Evolutionary conservation across 2,329 filamentous ascomycete genomes (phyloP), one percentile per base, ranked within the genome.

Genomic region (Xylariaceae sp.): DNA sequence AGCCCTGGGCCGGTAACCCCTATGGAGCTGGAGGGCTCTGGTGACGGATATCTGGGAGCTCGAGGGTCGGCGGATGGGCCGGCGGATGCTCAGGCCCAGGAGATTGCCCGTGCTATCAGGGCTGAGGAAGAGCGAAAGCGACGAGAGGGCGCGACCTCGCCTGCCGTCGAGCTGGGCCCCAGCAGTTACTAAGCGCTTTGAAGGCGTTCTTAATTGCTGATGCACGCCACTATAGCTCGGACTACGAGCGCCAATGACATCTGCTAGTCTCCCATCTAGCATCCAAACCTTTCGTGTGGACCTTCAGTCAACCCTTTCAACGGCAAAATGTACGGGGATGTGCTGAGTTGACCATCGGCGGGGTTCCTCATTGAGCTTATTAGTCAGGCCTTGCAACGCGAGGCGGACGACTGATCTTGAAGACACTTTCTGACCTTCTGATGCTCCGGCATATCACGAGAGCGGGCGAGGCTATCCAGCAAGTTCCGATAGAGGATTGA

Each of bases 1-100:
- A 85, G 83, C 55, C 83, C 83, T 0, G 83, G 83, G 0, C 83
- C 83, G 0, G 83, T 87, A 14, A 87, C 84, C 1, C 84, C 84
- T 1, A 84, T 87, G 77, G 81, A 84, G 18, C 69, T 87, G 6
- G 77, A 78, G 40, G 78, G 76, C 19, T 67, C 73, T 0, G 66
- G 71, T 14, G 71, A 70, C 9, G 70, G 71, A 40, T 74, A 75
- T 26, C 77, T 81, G 40, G 67, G 78, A 32, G 70, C 69, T 26
- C 68, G 64, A 23, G 67, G 65, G 12, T 23, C 52, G 10, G 57
- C 60, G 19, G 61, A 67, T 19, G 67, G 65, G 12, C 21, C 52
- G 10, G 57, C 60, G 19, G 61, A 67, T 19, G 50, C 61, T 14
- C 65, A 70, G 43, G 61, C 56, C 7, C 64, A 69, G 40, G 70